These are phyloP conservation scores for Fusarium anthophilum DNA, from an alignment of 2,329 filamentous ascomycete genomes.

Conservation along the genomic window DNA sequence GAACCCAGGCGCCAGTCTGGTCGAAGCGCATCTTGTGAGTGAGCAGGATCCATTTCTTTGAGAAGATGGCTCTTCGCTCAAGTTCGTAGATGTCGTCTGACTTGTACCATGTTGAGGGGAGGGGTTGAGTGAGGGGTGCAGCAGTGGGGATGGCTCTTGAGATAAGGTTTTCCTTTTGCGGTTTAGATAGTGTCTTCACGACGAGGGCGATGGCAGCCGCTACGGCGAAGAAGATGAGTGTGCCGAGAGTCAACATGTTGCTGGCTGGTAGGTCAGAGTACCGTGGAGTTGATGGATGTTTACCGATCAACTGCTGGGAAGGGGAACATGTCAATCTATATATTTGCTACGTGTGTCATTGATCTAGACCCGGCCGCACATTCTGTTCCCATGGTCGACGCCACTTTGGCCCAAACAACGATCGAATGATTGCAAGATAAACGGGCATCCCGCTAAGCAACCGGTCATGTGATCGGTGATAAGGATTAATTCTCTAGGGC, in stretches of 20 bases:
- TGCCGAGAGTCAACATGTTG: constrained; percentile 19
- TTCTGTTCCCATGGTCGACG: background rate
- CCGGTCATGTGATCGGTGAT: constrained; percentile 37
- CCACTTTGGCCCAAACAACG: background rate
- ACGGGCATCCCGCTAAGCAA: constrained; percentile 2
- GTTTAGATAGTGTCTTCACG: constrained; percentile 7
- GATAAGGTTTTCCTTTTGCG: constrained; percentile 21
- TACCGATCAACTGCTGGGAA: background rate
- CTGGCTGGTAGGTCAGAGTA: background rate
- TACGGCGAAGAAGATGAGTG: constrained; percentile 10
- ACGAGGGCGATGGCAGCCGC: constrained; percentile 1
- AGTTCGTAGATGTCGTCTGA: constrained; percentile 64
- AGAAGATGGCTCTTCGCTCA: constrained; percentile 66
- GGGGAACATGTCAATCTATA: constrained; percentile 7
- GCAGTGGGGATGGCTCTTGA: constrained; percentile 18
- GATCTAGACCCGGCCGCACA: background rate
- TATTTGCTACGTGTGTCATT: background rate
- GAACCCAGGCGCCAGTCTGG: constrained; percentile 64
- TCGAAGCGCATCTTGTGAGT: constrained; percentile 61
- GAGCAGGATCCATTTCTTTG: constrained; percentile 63
- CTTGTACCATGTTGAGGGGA: constrained; percentile 56
- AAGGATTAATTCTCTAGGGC: background rate
- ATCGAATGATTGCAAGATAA: constrained; percentile 5
- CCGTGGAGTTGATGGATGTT: background rate
- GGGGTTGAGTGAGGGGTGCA: constrained; percentile 24